phyloP scores from a whole-genome alignment of 345 rosid species.

The Eucalyptus curtisii region DNA sequence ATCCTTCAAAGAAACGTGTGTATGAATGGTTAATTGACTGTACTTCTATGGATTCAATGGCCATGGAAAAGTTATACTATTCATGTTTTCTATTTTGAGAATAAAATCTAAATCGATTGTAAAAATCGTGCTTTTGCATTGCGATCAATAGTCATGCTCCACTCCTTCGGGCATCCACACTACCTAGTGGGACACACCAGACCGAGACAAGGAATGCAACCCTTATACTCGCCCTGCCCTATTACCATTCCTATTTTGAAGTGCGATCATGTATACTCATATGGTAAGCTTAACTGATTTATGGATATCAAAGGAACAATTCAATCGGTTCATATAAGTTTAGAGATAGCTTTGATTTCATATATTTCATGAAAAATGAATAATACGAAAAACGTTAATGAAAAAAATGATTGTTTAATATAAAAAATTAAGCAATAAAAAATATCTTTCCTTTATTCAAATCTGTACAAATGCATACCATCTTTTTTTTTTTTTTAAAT shows the following conservation, averaged over 20 bases:
- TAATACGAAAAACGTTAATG: background rate
- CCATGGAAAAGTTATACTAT: background rate
- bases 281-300: background rate
- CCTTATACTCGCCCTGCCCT: background rate
- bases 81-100: background rate
- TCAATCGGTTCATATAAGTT: rapidly evolving
- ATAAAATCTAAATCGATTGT: background rate
- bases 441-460: background rate
- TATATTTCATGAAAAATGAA: background rate
- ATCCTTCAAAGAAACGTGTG: background rate
- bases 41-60: background rate
- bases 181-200: rapidly evolving
- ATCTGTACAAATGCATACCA: background rate
- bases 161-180: background rate
- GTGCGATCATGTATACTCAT: background rate
- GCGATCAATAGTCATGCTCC: background rate
- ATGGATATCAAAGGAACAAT: background rate
- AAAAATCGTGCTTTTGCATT: background rate
- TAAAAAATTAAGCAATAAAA: background rate
- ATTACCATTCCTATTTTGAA: background rate
- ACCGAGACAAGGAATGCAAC: background rate
- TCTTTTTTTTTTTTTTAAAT: background rate
- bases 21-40: background rate
- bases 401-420: background rate
- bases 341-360: background rate